These are phyloP conservation scores for Fonsecaea monophora DNA, from an alignment of 2,329 filamentous ascomycete species.

Conservation along the genomic window DNA sequence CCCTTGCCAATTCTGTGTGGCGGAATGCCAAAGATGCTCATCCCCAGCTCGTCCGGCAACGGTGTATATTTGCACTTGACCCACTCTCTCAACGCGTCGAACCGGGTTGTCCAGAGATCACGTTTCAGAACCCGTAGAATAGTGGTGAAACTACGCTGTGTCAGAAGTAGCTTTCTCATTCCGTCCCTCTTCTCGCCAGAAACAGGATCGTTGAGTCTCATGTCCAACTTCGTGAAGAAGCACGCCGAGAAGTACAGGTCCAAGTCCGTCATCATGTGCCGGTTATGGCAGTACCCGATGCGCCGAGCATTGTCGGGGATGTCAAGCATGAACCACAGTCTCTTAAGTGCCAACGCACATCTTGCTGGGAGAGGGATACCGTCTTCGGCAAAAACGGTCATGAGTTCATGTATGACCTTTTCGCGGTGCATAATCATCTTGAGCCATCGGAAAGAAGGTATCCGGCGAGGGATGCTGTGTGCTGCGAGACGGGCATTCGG, in stretches of 20 bases:
- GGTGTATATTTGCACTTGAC: conserved; percentile 63
- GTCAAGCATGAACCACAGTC: conserved; percentile 78
- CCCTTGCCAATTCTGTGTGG: conserved; percentile 59
- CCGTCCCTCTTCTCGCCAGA: conserved; percentile 56
- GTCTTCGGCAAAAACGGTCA: conserved; percentile 64
- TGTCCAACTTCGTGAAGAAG: conserved; percentile 74
- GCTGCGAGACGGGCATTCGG: conserved; percentile 49
- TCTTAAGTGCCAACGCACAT: conserved; percentile 61
- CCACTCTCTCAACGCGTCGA: conserved; percentile 53
- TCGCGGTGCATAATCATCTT: conserved; percentile 69
- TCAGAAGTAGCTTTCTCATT: conserved; percentile 65
- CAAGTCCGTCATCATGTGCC: conserved; percentile 61
- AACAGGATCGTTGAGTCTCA: conserved; percentile 71
- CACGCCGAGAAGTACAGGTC: conserved; percentile 69
- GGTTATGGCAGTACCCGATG: conserved; percentile 60
- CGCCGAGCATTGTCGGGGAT: conserved; percentile 64
- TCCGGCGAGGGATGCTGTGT: conserved; percentile 51
- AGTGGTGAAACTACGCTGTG: conserved; percentile 65
- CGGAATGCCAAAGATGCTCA: conserved; percentile 58
- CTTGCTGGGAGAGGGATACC: conserved; percentile 63
- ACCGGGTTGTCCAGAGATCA: conserved; percentile 56
- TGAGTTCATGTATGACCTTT: conserved; percentile 65
- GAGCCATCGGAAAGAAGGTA: conserved; percentile 72
- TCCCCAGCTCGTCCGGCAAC: conserved; percentile 37
- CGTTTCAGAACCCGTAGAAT: conserved; percentile 65